phyloP scores from a whole-genome alignment of 108 stramenopile species.

The Chaetoceros tenuissimus region DNA sequence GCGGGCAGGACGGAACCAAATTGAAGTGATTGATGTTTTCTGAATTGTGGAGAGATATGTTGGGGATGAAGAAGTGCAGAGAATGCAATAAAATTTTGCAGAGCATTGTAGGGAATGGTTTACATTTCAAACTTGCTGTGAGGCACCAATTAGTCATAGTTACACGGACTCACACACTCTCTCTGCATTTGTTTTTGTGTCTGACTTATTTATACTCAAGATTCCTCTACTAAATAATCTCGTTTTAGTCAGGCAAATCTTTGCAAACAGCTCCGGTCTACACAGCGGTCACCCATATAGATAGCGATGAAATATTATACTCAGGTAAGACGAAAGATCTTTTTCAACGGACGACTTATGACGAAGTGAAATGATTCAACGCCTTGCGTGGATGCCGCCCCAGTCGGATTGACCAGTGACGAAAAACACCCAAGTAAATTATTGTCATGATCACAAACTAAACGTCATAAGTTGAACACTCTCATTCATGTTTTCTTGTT shows the following conservation, averaged over 20 bases:
- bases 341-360: not conserved
- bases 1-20: not conserved
- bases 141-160: not conserved
- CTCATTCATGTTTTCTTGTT: not conserved
- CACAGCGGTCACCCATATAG: too few relatives aligned
- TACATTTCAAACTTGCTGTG: not conserved
- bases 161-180: not conserved
- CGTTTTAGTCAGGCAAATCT: too few relatives aligned
- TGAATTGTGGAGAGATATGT: not conserved
- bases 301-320: too few relatives aligned
- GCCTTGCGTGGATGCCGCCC: slow-evolving; percentile 7
- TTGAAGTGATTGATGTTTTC: too few relatives aligned
- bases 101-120: not conserved
- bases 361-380: slow-evolving; percentile 4
- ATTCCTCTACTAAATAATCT: too few relatives aligned
- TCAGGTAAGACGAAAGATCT: not conserved
- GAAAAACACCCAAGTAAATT: slow-evolving; percentile 6
- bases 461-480: not conserved
- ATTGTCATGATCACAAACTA: slow-evolving; percentile 3
- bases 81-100: not conserved
- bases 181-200: too few relatives aligned
- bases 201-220: too few relatives aligned
- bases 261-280: too few relatives aligned
- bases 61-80: not conserved
- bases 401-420: not conserved